These are phyloP conservation scores for Myotisia sp. DNA, from an alignment of 2,329 filamentous ascomycete genomes.

Conservation along the genomic window DNA sequence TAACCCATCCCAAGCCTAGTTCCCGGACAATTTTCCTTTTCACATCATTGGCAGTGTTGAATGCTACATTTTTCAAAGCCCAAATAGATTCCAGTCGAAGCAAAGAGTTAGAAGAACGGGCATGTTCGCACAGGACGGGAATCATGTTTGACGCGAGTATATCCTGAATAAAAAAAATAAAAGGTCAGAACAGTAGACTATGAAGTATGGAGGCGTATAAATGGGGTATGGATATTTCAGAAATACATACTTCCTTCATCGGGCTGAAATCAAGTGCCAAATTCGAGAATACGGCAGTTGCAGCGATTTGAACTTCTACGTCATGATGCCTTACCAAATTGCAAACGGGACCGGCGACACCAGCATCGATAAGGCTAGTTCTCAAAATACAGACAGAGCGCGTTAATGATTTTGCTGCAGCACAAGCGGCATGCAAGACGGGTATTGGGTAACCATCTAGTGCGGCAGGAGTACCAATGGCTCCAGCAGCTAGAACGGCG, in stretches of 20 bases:
- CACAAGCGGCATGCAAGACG: slow-evolving; percentile 75
- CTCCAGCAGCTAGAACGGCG: slow-evolving; percentile 14
- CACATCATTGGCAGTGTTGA: slow-evolving; percentile 53
- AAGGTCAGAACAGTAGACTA: neutral
- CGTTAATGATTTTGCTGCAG: slow-evolving; percentile 64
- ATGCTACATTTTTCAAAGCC: slow-evolving; percentile 82
- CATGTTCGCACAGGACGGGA: slow-evolving; percentile 65
- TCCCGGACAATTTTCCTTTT: slow-evolving; percentile 67
- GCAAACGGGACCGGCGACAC: slow-evolving; percentile 63
- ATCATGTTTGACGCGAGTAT: slow-evolving; percentile 62
- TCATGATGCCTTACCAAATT: slow-evolving; percentile 59
- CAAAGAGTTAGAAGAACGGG: slow-evolving; percentile 63
- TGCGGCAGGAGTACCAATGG: slow-evolving; percentile 19
- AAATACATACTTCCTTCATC: slow-evolving; percentile 59
- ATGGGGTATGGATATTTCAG: neutral
- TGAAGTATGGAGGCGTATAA: neutral
- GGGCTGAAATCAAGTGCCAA: slow-evolving; percentile 79
- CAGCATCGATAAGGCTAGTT: slow-evolving; percentile 75
- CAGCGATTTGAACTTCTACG: slow-evolving; percentile 68
- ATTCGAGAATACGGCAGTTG: slow-evolving; percentile 73
- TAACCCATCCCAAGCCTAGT: slow-evolving; percentile 64
- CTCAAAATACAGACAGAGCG: slow-evolving; percentile 72
- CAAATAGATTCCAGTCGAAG: slow-evolving; percentile 77
- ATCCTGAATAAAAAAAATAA: slow-evolving; percentile 35
- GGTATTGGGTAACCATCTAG: slow-evolving; percentile 62